These are phyloP conservation scores for Papiliotrema terrestris DNA, from an alignment of 1,284 basidiomycete species.

Conservation along the genomic window DNA sequence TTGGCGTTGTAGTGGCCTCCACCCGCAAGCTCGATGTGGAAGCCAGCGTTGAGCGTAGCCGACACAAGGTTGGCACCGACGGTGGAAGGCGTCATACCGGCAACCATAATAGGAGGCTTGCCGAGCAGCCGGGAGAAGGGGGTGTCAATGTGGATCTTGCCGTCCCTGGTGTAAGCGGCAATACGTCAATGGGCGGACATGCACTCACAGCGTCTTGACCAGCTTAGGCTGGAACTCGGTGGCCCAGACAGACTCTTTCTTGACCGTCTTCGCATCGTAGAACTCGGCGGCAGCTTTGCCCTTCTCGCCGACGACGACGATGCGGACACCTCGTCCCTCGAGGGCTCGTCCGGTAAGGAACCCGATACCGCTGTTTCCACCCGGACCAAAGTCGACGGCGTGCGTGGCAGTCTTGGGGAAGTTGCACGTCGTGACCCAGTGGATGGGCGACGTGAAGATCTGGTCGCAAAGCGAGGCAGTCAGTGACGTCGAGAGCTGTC, in stretches of 20 bases:
- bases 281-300: slow-evolving; percentile 81
- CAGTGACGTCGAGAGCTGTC: slow-evolving; percentile 61
- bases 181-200: not conserved
- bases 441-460: slow-evolving; percentile 86
- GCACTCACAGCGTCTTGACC: slow-evolving; percentile 76
- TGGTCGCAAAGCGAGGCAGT: slow-evolving; percentile 83
- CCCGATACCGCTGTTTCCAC: slow-evolving; percentile 89
- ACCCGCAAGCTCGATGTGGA: slow-evolving; percentile 93
- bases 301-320: slow-evolving; percentile 80
- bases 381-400: slow-evolving; percentile 93
- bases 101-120: slow-evolving; percentile 97
- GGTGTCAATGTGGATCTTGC: slow-evolving; percentile 86
- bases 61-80: slow-evolving; percentile 89
- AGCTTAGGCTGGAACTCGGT: slow-evolving; percentile 81
- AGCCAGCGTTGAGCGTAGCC: slow-evolving; percentile 88
- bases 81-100: slow-evolving; percentile 95
- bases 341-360: slow-evolving; percentile 84
- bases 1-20: slow-evolving; percentile 93
- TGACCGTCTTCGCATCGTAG: slow-evolving; percentile 65
- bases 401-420: slow-evolving; percentile 90
- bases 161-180: slow-evolving; percentile 59
- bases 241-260: slow-evolving; percentile 83
- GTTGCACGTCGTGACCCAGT: slow-evolving; percentile 85
- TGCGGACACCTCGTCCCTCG: slow-evolving; percentile 87
- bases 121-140: slow-evolving; percentile 92